These are phyloP conservation scores for Dendrothele bispora DNA, from an alignment of 768 basidiomycete genomes.

Conservation along the genomic window DNA sequence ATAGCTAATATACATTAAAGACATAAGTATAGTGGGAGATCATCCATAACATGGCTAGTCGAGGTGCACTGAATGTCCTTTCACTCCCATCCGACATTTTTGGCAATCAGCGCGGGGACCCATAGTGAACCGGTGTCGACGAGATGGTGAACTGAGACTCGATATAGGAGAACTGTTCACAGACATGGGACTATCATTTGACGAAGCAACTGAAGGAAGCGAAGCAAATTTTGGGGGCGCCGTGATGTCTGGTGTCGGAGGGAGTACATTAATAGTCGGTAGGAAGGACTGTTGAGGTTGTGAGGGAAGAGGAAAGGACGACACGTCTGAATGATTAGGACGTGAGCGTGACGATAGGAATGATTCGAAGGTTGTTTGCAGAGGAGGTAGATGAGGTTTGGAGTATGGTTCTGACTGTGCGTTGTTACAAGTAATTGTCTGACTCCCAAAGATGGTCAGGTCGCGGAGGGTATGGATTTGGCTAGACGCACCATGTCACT, in stretches of 20 bases:
- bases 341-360: conserved; percentile 2
- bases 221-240: conserved; percentile 11
- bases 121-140: conserved; percentile 60
- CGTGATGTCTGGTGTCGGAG: conserved; percentile 23
- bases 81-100: conserved; percentile 63
- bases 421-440: no score
- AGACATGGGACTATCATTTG: conserved; percentile 15
- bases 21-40: no score
- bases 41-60: conserved; percentile 32
- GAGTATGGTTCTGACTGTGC: conserved; percentile 7
- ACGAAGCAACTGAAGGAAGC: conserved; percentile 17
- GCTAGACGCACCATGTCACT: conserved; percentile 48
- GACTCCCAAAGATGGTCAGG: no score
- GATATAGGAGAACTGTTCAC: conserved; percentile 29
- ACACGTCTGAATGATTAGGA: not conserved
- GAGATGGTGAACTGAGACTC: conserved; percentile 12
- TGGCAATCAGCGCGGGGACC: conserved; percentile 69
- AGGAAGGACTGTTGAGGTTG: conserved; percentile 4
- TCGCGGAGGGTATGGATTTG: not conserved
- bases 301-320: not conserved
- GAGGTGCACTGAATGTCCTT: conserved; percentile 74
- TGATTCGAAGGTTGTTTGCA: conserved; percentile 16
- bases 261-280: conserved; percentile 27
- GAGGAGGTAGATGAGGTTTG: conserved; percentile 14
- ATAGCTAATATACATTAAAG: no score